Base-by-base conservation (phyloP, 2,329 filamentous ascomycete genomes). In the Scedosporium apiospermum region DNA sequence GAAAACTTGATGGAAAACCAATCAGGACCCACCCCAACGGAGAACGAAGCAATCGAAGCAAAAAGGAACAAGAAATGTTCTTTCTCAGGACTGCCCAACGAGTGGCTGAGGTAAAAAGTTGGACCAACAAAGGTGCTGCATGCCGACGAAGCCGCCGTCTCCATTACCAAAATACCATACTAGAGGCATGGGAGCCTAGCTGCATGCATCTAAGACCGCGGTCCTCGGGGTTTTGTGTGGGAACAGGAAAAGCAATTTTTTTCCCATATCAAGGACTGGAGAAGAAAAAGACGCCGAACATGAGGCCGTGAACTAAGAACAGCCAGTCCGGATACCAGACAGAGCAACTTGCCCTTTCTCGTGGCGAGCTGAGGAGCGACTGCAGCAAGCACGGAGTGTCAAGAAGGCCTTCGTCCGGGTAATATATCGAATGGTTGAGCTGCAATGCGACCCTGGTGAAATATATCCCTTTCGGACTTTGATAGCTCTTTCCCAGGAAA, bases 41-140 rank as follows among this genome's bases (percentile, higher is more conserved):
- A 55, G 51, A 55, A 55, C 51, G 51, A 55, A 55, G 51, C 51
- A 21, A 55, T 55, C 51, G 51, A 55, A 55, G 51, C 51, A 18
- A 14, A 18, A 55, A 55, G 21, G 51, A 55, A 55, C 51, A 55
- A 9, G 44, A 49, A 49, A 49, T 23, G 30, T 55, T 27, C 49
- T 27, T 55, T 55, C 44, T 46, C n/a, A 16, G 23, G 10, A 38
- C 34, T 12, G 9, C 34, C 34, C 34, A 38, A 38, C 34, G 10
- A 38, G 34, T 38, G 10, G 34, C 34, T 38, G 10, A 38, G 34
- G 34, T 10, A 14, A 38, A 38, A 38, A 12, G 34, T 14, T 38
- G 34, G 30, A 9, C 30, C 7, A 34, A 34, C 30, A 38, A 38
- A 38, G 34, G 34, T 38, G 34, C 44, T 49, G 44, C 21, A 7